Evolutionary conservation across 306 rosid genomes (phyloP).

Genomic region (Alnus glutinosa): DNA sequence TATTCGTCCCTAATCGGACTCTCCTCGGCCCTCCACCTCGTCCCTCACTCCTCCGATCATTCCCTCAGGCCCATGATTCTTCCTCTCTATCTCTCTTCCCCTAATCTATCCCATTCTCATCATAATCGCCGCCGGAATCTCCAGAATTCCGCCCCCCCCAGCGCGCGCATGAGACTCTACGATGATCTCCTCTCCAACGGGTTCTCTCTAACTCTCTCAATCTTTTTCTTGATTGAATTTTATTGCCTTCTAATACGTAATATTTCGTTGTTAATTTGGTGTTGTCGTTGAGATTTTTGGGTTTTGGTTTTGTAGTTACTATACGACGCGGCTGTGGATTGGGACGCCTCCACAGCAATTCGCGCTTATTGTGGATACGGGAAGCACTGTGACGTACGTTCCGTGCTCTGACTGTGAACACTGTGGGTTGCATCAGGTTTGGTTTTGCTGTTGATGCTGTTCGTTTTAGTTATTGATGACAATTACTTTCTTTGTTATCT

Average conservation of each 20-base stretch:
- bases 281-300: not conserved
- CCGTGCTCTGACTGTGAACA: constrained; percentile 83
- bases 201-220: constrained; percentile 22
- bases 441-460: not conserved
- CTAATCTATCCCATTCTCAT: constrained; percentile 39
- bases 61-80: constrained; percentile 63
- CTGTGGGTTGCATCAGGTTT: constrained; percentile 74
- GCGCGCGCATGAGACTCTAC: constrained; percentile 86
- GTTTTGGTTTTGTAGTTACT: constrained; percentile 49
- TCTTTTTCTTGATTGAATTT: not conserved
- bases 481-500: not conserved
- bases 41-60: not conserved
- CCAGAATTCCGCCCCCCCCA: constrained; percentile 50
- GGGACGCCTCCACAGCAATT: constrained; percentile 94
- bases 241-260: not conserved
- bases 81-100: constrained; percentile 64
- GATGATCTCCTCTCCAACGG: constrained; percentile 93
- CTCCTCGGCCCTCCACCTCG: constrained; percentile 14
- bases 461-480: too few relatives aligned
- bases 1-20: not conserved
- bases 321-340: constrained; percentile 90
- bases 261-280: too few relatives aligned
- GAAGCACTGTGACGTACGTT: constrained; percentile 97
- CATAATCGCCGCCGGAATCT: constrained; percentile 60
- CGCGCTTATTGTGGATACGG: constrained; percentile 93